phyloP scores from a whole-genome alignment of 495 filamentous ascomycete genomes.

The Aspergillus sclerotioniger region DNA sequence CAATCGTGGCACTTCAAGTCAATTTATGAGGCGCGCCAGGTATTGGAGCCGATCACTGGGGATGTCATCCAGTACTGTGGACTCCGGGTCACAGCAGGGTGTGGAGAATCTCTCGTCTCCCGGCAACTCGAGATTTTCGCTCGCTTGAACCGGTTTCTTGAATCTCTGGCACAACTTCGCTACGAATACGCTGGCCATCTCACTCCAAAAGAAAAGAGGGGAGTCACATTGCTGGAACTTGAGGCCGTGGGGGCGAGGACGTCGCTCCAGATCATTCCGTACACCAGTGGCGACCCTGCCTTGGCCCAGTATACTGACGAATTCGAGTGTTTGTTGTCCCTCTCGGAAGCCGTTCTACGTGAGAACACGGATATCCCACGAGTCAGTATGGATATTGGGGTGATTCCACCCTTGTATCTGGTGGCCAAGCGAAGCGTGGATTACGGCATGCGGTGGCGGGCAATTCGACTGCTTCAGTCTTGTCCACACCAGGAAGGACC shows the following conservation, averaged over 20 bases:
- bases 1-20: background rate
- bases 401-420: background rate
- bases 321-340: background rate
- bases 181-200: background rate
- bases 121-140: background rate
- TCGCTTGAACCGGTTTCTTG: background rate
- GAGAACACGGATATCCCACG: background rate
- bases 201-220: background rate
- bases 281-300: background rate
- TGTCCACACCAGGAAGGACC: background rate
- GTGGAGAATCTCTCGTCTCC: background rate
- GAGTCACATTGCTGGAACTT: background rate
- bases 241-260: background rate
- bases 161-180: background rate
- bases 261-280: background rate
- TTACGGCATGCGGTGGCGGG: background rate
- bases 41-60: background rate
- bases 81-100: background rate
- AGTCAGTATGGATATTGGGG: background rate
- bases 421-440: background rate
- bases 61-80: background rate
- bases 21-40: background rate
- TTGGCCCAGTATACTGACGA: background rate
- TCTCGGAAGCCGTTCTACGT: background rate
- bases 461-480: background rate